Evolutionary conservation across 2,329 filamentous ascomycete species (phyloP), one percentile per base, ranked within the genome.

Genomic region (Boeremia lycopersici): DNA sequence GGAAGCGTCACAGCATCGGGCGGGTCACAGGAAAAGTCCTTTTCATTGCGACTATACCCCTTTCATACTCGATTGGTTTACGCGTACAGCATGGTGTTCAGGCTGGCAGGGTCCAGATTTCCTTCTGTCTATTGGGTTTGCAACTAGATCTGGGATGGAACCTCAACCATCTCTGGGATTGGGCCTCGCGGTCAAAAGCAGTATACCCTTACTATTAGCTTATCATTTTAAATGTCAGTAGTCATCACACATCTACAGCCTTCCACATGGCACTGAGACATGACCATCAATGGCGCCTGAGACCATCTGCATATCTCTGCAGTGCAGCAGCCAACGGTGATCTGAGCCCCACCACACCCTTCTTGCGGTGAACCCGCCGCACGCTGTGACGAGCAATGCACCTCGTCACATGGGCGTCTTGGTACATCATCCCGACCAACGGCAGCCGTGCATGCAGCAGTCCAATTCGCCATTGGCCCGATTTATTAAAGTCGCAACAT

Each of bases 41-140:
- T 69, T 70, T 71, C 62, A 63, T 69, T 68, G 65, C 69, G 68
- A 74, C 72, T 71, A 71, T 67, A 70, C 70, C 65, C 56, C 43
- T 42, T 59, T 59, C 62, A 58, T 56, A 57, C 44, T 59, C 59
- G 50, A 50, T 54, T 58, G 53, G 42, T 48, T 43, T 58, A 19
- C 59, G 52, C 60, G 48, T 38, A 53, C 59, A 57, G 54, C 54
- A 57, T 17, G 54, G 54, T 57, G 54, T 57, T 57, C 54, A 53
- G 54, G 54, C 62, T 65, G 62, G 63, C 65, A 59, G 66, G 63
- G 57, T 63, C 64, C 64, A 59, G 62, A 62, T 57, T 48, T 57
- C 40, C 41, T 56, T 59, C 51, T 59, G 57, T 61, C 50, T 15
- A 62, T 61, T 60, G 59, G 57, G 56, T 44, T 54, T 36, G 42